phyloP scores from a whole-genome alignment of 2,329 filamentous ascomycete species.

The Sporothrix curviconia region DNA sequence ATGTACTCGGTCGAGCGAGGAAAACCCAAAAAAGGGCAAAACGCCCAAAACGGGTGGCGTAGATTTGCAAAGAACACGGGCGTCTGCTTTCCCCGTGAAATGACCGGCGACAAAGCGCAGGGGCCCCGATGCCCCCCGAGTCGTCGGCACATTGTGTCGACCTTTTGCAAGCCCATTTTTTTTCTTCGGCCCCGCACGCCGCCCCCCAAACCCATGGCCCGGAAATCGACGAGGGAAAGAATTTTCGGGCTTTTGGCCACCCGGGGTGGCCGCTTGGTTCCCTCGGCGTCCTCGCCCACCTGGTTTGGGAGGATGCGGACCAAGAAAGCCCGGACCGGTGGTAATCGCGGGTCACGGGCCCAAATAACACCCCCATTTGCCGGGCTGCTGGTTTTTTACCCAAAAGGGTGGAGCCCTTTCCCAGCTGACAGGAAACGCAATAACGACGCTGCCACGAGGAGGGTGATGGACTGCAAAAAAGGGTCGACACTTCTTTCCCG shows the following conservation, averaged over 20 bases:
- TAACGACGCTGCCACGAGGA: slow-evolving; percentile 45
- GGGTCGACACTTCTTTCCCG: slow-evolving; percentile 52
- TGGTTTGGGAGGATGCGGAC: slow-evolving; percentile 43
- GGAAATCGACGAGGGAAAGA: slow-evolving; percentile 49
- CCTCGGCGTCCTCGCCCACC: slow-evolving; percentile 42
- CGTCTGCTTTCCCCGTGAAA: slow-evolving; percentile 27
- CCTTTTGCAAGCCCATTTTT: slow-evolving; percentile 48
- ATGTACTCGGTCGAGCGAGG: too few species aligned
- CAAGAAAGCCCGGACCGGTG: slow-evolving; percentile 51
- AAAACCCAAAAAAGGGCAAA: too few species aligned
- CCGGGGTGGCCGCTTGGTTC: slow-evolving; percentile 51
- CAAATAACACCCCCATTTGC: slow-evolving; percentile 49
- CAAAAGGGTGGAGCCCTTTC: too few species aligned
- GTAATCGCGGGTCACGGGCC: slow-evolving; percentile 41
- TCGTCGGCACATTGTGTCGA: slow-evolving; percentile 48
- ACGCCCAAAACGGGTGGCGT: too few species aligned
- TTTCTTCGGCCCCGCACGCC: slow-evolving; percentile 54
- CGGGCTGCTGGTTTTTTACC: too few species aligned
- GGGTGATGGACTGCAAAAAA: slow-evolving; percentile 50
- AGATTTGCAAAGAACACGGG: slow-evolving; percentile 28
- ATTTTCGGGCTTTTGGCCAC: too few species aligned
- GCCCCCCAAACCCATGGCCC: slow-evolving; percentile 58
- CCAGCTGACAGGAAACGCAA: slow-evolving; percentile 53
- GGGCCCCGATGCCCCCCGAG: slow-evolving; percentile 32
- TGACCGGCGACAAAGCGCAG: slow-evolving; percentile 24